phyloP scores from a whole-genome alignment of 2,329 filamentous ascomycete species.

The Zopfia rhizophila region DNA sequence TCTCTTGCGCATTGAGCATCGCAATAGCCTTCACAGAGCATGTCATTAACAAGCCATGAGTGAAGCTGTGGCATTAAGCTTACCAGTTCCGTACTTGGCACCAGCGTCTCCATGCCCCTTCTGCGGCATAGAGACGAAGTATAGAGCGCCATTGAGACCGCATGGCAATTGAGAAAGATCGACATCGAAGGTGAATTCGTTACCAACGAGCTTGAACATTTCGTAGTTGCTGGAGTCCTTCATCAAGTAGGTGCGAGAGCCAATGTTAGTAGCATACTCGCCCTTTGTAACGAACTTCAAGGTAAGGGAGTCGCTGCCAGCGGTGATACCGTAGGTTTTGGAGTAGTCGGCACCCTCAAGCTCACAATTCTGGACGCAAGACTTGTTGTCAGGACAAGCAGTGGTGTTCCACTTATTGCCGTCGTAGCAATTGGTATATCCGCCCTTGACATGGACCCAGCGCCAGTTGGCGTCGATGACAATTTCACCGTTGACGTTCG shows the following conservation, averaged over 20 bases:
- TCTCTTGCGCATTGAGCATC: conserved; percentile 36
- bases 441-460: conserved; percentile 55
- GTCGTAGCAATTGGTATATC: conserved; percentile 46
- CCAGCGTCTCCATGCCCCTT: conserved; percentile 59
- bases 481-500: conserved; percentile 44
- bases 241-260: conserved; percentile 50
- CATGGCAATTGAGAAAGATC: conserved; percentile 71
- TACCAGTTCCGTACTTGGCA: conserved; percentile 66
- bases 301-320: conserved; percentile 62
- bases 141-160: conserved; percentile 69
- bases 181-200: conserved; percentile 52
- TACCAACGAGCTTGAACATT: conserved; percentile 49
- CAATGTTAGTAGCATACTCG: conserved; percentile 52
- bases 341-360: conserved; percentile 53
- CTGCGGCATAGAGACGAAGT: conserved; percentile 66
- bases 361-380: conserved; percentile 48
- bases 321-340: conserved; percentile 58
- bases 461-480: conserved; percentile 59
- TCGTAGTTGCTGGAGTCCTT: conserved; percentile 43
- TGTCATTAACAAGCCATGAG: background rate
- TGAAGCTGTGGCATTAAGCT: conserved; percentile 14
- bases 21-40: conserved; percentile 20
- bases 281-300: conserved; percentile 67
- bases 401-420: conserved; percentile 53
- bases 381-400: conserved; percentile 45